Evolutionary conservation across 2,329 filamentous ascomycete genomes (phyloP), one percentile per base, ranked within the genome.

Genomic region (Colletotrichum karsti): DNA sequence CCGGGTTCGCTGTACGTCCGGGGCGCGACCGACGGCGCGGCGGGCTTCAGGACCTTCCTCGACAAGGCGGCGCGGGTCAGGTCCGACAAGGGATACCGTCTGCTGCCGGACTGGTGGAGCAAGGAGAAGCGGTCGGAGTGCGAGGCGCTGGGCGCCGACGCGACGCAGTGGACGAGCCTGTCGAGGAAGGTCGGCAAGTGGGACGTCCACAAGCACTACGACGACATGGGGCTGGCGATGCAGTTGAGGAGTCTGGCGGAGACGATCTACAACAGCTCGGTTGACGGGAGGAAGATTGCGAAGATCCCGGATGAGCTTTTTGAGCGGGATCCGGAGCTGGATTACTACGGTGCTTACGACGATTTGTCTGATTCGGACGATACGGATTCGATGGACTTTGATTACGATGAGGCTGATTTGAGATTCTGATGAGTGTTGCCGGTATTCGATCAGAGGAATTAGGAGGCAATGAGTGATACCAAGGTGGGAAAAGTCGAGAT

Each of bases 221-320:
- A 78, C 2, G 79, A 86, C 54, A 5, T 58, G 0, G 71, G 70
- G 2, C 84, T 86, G 66, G 79, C 84, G 3, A 84, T 85, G 82
- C 82, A 86, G 76, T 73, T 87, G 55, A 78, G 84, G n/a, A 82
- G 87, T 79, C 74, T 87, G 20, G 80, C 74, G 4, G 82, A 86
- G 71, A 72, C 70, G 0, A 74, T 85, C 4, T 79, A 80, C 18
- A 5, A 37, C 18, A 28, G 7, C 18, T 12, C 37, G 20, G 2
- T 7, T 2, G 30, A 54, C 51, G 18, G 51, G 2, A 54, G 30
- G 18, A 1, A 10, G 30, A 24, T 54, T 24, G 51, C 5, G 6
- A 22, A 24, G 10, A 0, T 54, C 37, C 30, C 30, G 9, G 42
- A 48, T 12, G 0, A 48, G 20, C 7, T 54, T 4, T 37, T 37